phyloP scores from a whole-genome alignment of 2,329 filamentous ascomycete genomes.

The Diaporthe sp. region DNA sequence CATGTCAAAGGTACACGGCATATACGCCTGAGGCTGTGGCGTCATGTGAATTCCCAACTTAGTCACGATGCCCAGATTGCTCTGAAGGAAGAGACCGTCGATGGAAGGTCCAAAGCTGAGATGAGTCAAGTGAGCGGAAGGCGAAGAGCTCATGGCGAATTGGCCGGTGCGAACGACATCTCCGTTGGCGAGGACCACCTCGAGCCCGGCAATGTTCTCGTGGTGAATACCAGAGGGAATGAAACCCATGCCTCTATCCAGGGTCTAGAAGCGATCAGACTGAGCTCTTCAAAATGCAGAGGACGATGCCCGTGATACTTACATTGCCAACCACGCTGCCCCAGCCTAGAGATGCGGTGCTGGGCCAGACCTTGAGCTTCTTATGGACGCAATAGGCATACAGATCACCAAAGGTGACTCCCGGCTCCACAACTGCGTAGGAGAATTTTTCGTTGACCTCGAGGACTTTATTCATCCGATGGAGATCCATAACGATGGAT shows the following conservation, averaged over 20 bases:
- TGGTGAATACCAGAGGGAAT: slow-evolving; percentile 52
- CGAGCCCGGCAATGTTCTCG: slow-evolving; percentile 52
- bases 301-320: slow-evolving; percentile 46
- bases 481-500: slow-evolving; percentile 59
- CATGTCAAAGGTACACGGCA: slow-evolving; percentile 60
- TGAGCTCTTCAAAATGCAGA: slow-evolving; percentile 34
- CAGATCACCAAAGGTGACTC: slow-evolving; percentile 60
- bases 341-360: slow-evolving; percentile 62
- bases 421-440: slow-evolving; percentile 60
- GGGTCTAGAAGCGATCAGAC: slow-evolving; percentile 50
- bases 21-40: slow-evolving; percentile 58
- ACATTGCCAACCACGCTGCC: slow-evolving; percentile 63
- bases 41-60: slow-evolving; percentile 64
- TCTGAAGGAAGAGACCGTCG: slow-evolving; percentile 65
- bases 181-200: slow-evolving; percentile 47
- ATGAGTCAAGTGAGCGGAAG: slow-evolving; percentile 53
- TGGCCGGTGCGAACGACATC: slow-evolving; percentile 46
- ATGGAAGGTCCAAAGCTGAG: slow-evolving; percentile 56
- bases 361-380: slow-evolving; percentile 59
- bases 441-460: slow-evolving; percentile 57
- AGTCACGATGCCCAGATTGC: slow-evolving; percentile 66
- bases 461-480: slow-evolving; percentile 58
- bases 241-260: slow-evolving; percentile 57
- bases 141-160: slow-evolving; percentile 52
- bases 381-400: slow-evolving; percentile 55